These are phyloP conservation scores for Rhizoctonia solani DNA, from an alignment of 1,284 basidiomycete genomes.

Conservation along the genomic window DNA sequence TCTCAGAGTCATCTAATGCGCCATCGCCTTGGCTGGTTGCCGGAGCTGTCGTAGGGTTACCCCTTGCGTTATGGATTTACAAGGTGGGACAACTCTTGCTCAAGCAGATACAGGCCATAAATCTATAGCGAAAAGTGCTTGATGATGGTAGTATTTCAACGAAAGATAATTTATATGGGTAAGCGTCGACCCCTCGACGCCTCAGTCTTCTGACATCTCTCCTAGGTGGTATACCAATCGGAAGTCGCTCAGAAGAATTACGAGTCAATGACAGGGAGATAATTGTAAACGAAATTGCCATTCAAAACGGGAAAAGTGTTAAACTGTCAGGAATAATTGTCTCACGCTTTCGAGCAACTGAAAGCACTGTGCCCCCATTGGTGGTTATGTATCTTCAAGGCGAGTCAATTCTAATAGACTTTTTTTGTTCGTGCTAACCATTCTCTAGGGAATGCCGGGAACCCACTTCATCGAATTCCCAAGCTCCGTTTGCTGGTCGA, in stretches of 20 bases:
- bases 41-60: conserved; percentile 49
- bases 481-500: conserved; percentile 49
- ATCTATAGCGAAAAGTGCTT: conserved; percentile 48
- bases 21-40: conserved; percentile 45
- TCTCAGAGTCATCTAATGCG: conserved; percentile 9
- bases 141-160: conserved; percentile 56
- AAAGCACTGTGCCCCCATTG: conserved; percentile 47
- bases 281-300: conserved; percentile 43
- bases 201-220: background rate
- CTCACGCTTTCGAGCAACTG: background rate
- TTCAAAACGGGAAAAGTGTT: conserved; percentile 43
- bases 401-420: conserved; percentile 46
- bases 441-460: conserved; percentile 55
- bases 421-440: background rate
- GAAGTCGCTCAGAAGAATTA: conserved; percentile 49
- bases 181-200: conserved; percentile 29
- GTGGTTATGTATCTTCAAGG: conserved; percentile 52
- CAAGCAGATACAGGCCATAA: background rate
- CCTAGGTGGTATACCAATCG: conserved; percentile 53
- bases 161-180: conserved; percentile 60
- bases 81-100: conserved; percentile 46
- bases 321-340: conserved; percentile 45
- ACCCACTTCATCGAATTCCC: conserved; percentile 54
- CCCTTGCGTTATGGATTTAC: conserved; percentile 52
- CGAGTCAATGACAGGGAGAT: conserved; percentile 42